Base-by-base conservation (phyloP, 2,329 filamentous ascomycete genomes). In the Davidsoniella eucalypti region DNA sequence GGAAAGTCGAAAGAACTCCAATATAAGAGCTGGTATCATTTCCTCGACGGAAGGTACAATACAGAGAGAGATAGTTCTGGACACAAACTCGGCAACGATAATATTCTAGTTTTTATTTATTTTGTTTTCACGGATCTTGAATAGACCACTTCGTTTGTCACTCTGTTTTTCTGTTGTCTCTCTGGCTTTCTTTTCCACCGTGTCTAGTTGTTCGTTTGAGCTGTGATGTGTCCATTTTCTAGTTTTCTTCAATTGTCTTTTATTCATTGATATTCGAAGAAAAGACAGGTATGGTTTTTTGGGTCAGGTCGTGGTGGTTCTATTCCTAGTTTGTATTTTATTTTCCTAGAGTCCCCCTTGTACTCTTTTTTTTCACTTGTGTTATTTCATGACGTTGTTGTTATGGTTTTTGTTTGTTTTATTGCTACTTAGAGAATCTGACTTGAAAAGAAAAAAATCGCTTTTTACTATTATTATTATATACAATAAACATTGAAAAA, bases 231-330 rank as follows among this genome's bases (percentile, higher is more conserved):
- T n/a, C 26, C 5, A 29, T 29, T 41, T 33, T 12, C 26, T 33
- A 48, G 38, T 40, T 38, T 21, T 21, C 18, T 25, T 18, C 21
- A n/a, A 16, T 48, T 48, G 46, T 48, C 46, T 48, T 41, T 40
- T 14, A n/a, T 29, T 25, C 40, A 45, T 45, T 25, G 25, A 33
- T 25, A 33, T 7, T 7, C 8, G 26, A 33, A 33, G 26, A 12
- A 33, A 33, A 21, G 21, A 33, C 26, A 8, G 26, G 21, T 21
- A 47, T 26, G 44, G 21, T 36, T 29, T 38, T 47, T 37, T 37
- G 44, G 26, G 17, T 46, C 17, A 12, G 33, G 17, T 45, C n/a
- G 17, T 36, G 25, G 2, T 21, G 25, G 10, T 47, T 17, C 2
- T 45, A 17, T 33, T 45, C 23, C 18, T 45, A 5, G 16, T 37